Percentiles rank a stretch among this genome's conserved stretches.
Evolutionary conservation across 1,284 basidiomycete genomes (phyloP).

Genomic region (Naganishia liquefaciens): DNA sequence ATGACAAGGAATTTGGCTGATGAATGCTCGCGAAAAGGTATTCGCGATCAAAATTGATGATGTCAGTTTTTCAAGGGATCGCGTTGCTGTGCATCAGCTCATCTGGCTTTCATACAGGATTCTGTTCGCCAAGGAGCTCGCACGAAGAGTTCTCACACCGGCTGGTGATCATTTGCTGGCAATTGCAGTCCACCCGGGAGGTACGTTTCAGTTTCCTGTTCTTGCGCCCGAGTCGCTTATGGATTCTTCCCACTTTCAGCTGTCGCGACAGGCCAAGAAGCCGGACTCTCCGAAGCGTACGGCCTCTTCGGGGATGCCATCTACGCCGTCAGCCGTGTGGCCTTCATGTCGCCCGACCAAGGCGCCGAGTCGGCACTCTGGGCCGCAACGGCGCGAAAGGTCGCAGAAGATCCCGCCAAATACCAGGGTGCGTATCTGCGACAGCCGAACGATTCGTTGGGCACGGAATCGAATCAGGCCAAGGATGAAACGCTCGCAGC

Average conservation of each 20-base stretch:
- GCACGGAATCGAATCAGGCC: constrained; percentile 45
- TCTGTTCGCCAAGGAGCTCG: constrained; percentile 45
- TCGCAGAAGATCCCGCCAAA: constrained; percentile 35
- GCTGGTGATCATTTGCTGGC: constrained; percentile 40
- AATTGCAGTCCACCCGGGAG: constrained; percentile 47
- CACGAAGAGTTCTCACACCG: constrained; percentile 39
- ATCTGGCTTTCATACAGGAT: constrained; percentile 37
- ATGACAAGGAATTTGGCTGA: not conserved
- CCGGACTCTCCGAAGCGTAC: constrained; percentile 46
- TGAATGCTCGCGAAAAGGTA: constrained; percentile 33
- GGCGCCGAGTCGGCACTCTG: constrained; percentile 46
- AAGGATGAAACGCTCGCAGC: constrained; percentile 40
- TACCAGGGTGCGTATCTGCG: constrained; percentile 33
- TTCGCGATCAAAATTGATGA: constrained; percentile 42
- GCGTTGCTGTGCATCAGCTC: not conserved
- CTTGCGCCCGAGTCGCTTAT: not conserved
- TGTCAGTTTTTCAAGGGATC: constrained; percentile 38
- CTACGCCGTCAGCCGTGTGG: constrained; percentile 38
- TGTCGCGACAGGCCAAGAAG: constrained; percentile 42
- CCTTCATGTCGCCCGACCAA: constrained; percentile 49
- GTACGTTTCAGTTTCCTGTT: not conserved
- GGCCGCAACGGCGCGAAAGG: constrained; percentile 41
- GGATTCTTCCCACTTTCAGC: constrained; percentile 4
- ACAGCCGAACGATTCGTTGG: constrained; percentile 34
- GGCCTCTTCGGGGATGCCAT: constrained; percentile 42